Conservation (phyloP, 2,329 filamentous ascomycete species). For the Ophiocordyceps polyrhachis-furcata region DNA sequence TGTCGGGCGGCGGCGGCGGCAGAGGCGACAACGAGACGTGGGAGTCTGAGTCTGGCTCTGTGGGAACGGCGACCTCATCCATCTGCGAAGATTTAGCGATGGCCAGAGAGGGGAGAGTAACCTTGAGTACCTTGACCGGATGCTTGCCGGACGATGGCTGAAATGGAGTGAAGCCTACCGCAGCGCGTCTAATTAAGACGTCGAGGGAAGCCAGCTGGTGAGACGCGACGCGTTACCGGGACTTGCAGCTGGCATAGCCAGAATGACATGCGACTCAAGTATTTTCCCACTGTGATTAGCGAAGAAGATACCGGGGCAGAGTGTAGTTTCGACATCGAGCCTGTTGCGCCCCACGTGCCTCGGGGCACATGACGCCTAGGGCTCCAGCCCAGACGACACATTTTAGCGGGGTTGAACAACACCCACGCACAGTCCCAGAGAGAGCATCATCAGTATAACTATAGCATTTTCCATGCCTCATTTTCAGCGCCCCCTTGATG, state of each 20-base stretch:
- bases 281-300: not conserved
- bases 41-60: too few relatives aligned
- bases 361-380: too few relatives aligned
- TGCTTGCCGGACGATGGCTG: not conserved
- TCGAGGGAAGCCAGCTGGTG: not conserved
- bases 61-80: conserved; percentile 2
- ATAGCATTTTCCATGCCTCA: too few relatives aligned
- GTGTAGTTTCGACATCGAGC: not conserved
- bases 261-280: not conserved
- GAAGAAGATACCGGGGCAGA: not conserved
- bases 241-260: not conserved
- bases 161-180: not conserved
- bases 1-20: conserved; percentile 1
- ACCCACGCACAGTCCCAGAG: too few relatives aligned
- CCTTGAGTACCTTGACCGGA: not conserved
- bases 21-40: not conserved
- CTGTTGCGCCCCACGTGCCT: too few relatives aligned
- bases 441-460: too few relatives aligned
- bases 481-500: too few relatives aligned
- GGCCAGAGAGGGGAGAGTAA: not conserved
- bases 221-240: not conserved
- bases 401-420: too few relatives aligned
- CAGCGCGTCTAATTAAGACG: not conserved
- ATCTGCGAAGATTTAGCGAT: conserved; percentile 3
- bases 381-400: too few relatives aligned